These are phyloP conservation scores for Fusarium pseudocircinatum DNA, from an alignment of 2,329 filamentous ascomycete species.

Conservation along the genomic window DNA sequence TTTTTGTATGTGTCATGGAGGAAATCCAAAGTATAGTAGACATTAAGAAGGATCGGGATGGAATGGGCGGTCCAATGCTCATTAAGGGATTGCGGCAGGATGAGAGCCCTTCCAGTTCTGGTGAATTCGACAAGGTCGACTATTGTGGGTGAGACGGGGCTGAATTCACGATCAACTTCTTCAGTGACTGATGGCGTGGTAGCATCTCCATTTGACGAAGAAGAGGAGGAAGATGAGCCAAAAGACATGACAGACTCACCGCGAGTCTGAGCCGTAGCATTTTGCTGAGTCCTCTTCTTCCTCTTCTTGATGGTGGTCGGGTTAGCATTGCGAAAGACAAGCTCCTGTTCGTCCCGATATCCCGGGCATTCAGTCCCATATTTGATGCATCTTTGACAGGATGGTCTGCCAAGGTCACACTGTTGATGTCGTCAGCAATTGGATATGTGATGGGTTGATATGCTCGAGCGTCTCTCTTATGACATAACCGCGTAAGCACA, in stretches of 20 bases:
- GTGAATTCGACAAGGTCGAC: constrained; percentile 18
- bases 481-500: constrained; percentile 12
- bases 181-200: constrained; percentile 12
- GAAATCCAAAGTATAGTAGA: constrained; percentile 51
- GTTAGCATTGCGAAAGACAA: constrained; percentile 52
- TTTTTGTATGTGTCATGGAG: constrained; percentile 45
- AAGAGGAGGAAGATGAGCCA: constrained; percentile 4
- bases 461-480: not conserved
- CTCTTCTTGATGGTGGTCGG: constrained; percentile 44
- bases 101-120: constrained; percentile 1
- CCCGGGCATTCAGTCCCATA: constrained; percentile 53
- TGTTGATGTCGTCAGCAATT: constrained; percentile 32
- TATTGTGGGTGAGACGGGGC: constrained; percentile 5
- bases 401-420: constrained; percentile 54
- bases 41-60: constrained; percentile 51
- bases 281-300: constrained; percentile 42
- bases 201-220: constrained; percentile 12
- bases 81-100: constrained; percentile 38
- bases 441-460: not conserved
- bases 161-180: constrained; percentile 11
- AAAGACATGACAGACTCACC: constrained; percentile 12
- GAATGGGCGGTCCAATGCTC: constrained; percentile 54
- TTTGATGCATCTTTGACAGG: constrained; percentile 53
- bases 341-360: constrained; percentile 52
- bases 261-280: not conserved